A percentile compares a stretch with the other conserved stretches of the same genome.
Evolutionary conservation across 306 rosid genomes (phyloP).

Genomic region (Acmispon strigosus): DNA sequence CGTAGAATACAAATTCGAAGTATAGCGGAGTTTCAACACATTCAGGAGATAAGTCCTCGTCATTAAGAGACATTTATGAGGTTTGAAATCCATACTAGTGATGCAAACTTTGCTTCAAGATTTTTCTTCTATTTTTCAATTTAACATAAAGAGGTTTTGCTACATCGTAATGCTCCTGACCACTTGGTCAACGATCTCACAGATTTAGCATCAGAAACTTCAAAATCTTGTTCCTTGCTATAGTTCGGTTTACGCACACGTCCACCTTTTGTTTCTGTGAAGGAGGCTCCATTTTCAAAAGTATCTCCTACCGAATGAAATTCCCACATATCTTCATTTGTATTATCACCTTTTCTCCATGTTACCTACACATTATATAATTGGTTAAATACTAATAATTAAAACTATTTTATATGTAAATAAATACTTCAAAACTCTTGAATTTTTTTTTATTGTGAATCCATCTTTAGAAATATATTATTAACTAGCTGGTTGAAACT

Average conservation of each 20-base stretch:
- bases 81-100: background rate
- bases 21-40: background rate
- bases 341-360: background rate
- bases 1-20: background rate
- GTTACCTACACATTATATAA: conserved; percentile 14
- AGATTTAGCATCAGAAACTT: too few relatives aligned
- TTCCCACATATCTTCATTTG: too few relatives aligned
- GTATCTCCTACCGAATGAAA: too few relatives aligned
- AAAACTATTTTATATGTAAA: background rate
- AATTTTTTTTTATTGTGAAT: background rate
- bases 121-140: background rate
- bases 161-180: too few relatives aligned
- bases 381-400: background rate
- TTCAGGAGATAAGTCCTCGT: too few relatives aligned
- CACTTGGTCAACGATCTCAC: too few relatives aligned
- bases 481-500: background rate
- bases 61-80: background rate
- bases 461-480: too few relatives aligned
- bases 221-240: too few relatives aligned
- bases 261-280: too few relatives aligned
- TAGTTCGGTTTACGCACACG: too few relatives aligned
- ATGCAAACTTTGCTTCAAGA: background rate
- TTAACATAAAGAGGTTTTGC: too few relatives aligned
- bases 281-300: too few relatives aligned
- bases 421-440: background rate